Conservation (phyloP, 257 asterid species). For the Nicotiana obtusifolia region DNA sequence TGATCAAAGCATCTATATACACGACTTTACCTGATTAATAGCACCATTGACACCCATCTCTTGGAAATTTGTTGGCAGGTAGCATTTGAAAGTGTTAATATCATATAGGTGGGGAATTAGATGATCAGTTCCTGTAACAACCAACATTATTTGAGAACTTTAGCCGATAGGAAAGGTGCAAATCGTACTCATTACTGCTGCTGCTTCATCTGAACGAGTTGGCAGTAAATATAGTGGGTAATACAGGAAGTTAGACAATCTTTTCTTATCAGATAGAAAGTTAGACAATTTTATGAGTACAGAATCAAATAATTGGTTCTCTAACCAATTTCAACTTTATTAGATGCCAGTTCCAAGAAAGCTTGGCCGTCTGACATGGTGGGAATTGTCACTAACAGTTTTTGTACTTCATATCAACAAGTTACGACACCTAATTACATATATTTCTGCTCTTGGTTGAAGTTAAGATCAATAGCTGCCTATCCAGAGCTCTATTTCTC, state of each 20-base stretch:
- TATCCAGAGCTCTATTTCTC: background rate
- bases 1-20: background rate
- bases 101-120: slow-evolving; percentile 71
- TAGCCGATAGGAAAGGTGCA: background rate
- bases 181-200: background rate
- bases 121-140: slow-evolving; percentile 76
- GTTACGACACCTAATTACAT: background rate
- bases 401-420: background rate
- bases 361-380: background rate
- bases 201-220: slow-evolving; percentile 2
- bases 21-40: slow-evolving; percentile 59
- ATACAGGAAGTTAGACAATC: background rate
- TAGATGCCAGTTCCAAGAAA: background rate
- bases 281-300: background rate
- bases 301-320: background rate
- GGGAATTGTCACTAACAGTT: background rate
- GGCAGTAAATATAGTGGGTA: background rate
- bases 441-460: background rate
- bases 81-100: slow-evolving; percentile 77
- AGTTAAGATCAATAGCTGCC: background rate
- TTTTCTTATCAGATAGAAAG: no score
- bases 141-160: background rate
- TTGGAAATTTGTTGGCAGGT: slow-evolving; percentile 58
- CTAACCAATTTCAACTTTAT: background rate
- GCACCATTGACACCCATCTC: slow-evolving; percentile 59